A percentile compares a stretch with the other conserved stretches of the same genome.
Conservation (phyloP, 1,284 basidiomycete species). For the Porogramme epimiltina region DNA sequence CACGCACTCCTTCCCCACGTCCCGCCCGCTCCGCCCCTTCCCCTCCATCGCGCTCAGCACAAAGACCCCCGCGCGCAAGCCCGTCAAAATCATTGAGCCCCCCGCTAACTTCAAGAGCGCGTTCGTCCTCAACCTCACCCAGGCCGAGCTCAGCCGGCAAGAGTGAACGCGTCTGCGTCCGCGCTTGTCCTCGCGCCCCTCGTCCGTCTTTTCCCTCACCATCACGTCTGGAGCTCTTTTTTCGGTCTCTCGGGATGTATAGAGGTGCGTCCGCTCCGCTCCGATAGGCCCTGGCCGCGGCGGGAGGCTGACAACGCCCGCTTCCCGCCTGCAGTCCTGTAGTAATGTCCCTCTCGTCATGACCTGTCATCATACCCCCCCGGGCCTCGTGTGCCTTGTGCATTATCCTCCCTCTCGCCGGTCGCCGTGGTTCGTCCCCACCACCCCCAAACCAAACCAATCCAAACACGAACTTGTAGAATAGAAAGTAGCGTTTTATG, state of each 20-base stretch:
- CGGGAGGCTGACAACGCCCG: neutral
- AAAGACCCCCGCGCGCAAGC: slow-evolving; percentile 36
- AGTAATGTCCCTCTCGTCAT: slow-evolving; percentile 7
- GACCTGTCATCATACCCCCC: slow-evolving; percentile 17
- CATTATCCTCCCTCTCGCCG: slow-evolving; percentile 7
- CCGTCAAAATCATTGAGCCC: slow-evolving; percentile 74
- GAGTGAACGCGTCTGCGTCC: slow-evolving; percentile 41
- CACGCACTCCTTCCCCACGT: slow-evolving; percentile 54
- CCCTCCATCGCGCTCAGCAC: slow-evolving; percentile 51
- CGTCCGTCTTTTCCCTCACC: neutral
- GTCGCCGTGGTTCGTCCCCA: slow-evolving; percentile 1
- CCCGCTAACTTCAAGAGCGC: slow-evolving; percentile 69
- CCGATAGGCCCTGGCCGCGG: neutral
- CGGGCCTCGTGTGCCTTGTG: slow-evolving; percentile 16
- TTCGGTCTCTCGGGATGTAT: slow-evolving; percentile 15
- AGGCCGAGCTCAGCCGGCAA: slow-evolving; percentile 76
- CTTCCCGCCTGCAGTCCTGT: slow-evolving; percentile 2
- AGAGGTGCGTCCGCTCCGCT: slow-evolving; percentile 6
- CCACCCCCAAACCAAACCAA: too few relatives aligned
- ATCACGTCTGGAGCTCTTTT: slow-evolving; percentile 1
- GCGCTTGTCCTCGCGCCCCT: neutral
- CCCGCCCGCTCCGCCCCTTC: slow-evolving; percentile 76
- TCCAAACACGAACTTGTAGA: slow-evolving; percentile 20
- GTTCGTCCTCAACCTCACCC: slow-evolving; percentile 77
- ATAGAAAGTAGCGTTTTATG: slow-evolving; percentile 17